Evolutionary conservation across 2,329 filamentous ascomycete species (phyloP).

Genomic region (Pseudogymnoascus sp.): DNA sequence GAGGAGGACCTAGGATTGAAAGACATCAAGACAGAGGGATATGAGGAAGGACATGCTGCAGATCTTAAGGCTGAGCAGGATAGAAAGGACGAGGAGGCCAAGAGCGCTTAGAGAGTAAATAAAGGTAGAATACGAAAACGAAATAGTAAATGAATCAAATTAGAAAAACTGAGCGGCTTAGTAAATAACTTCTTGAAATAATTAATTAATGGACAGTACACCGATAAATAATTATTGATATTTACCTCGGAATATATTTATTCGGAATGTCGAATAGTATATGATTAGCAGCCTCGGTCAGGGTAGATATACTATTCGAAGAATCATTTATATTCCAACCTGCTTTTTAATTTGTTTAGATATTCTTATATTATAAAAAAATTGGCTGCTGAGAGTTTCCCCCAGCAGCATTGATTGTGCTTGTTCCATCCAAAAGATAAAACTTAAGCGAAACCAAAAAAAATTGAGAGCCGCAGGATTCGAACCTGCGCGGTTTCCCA

Average conservation of each 20-base stretch:
- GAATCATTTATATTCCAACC: not conserved
- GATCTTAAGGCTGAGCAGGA: constrained; percentile 25
- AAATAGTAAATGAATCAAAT: not conserved
- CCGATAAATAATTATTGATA: not conserved
- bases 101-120: not conserved
- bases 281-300: no score
- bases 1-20: constrained; percentile 85
- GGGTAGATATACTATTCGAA: not conserved
- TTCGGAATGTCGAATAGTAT: not conserved
- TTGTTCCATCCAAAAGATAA: not conserved
- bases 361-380: not conserved
- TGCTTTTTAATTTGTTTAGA: not conserved
- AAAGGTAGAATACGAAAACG: not conserved
- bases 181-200: not conserved
- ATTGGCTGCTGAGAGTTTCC: not conserved
- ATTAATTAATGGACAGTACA: not conserved
- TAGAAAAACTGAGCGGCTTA: not conserved
- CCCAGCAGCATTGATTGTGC: not conserved
- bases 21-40: constrained; percentile 90
- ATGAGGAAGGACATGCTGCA: constrained; percentile 51
- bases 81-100: constrained; percentile 17
- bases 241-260: not conserved
- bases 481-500: constrained; percentile 44
- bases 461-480: constrained; percentile 41
- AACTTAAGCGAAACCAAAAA: constrained; percentile 10